phyloP scores from a whole-genome alignment of 345 rosid species.

The Lepidium sativum region DNA sequence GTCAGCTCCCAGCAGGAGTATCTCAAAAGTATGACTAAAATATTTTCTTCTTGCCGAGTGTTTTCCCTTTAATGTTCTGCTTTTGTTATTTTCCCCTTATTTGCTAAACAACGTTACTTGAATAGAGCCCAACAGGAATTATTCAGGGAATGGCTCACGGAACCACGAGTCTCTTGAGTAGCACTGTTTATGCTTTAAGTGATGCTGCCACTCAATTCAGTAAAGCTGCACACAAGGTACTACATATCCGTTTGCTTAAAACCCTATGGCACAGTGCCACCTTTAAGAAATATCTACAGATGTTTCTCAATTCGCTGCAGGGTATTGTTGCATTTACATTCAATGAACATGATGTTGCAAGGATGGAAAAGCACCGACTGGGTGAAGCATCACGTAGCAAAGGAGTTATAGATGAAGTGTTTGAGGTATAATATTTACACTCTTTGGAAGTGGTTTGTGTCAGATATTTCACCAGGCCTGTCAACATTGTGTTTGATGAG shows the following conservation, averaged over 20 bases:
- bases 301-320: slow-evolving; percentile 31
- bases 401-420: slow-evolving; percentile 87
- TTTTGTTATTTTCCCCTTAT: not conserved
- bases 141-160: slow-evolving; percentile 91
- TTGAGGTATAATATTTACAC: slow-evolving; percentile 51
- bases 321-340: slow-evolving; percentile 93
- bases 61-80: not conserved
- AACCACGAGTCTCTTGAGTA: slow-evolving; percentile 81
- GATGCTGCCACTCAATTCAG: slow-evolving; percentile 97
- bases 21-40: slow-evolving; percentile 51
- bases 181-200: slow-evolving; percentile 85
- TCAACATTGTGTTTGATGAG: not conserved
- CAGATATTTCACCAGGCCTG: not conserved
- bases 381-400: slow-evolving; percentile 71
- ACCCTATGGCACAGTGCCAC: not conserved
- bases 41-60: not conserved
- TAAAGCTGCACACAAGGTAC: slow-evolving; percentile 97
- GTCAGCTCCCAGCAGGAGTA: slow-evolving; percentile 73
- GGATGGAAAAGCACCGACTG: slow-evolving; percentile 63
- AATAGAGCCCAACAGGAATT: slow-evolving; percentile 82
- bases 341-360: slow-evolving; percentile 79
- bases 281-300: slow-evolving; percentile 3
- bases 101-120: slow-evolving; percentile 15
- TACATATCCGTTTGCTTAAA: slow-evolving; percentile 10
- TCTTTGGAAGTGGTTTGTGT: not conserved